These are phyloP conservation scores for Citropsis articulata DNA, from an alignment of 345 rosid genomes.

Conservation along the genomic window DNA sequence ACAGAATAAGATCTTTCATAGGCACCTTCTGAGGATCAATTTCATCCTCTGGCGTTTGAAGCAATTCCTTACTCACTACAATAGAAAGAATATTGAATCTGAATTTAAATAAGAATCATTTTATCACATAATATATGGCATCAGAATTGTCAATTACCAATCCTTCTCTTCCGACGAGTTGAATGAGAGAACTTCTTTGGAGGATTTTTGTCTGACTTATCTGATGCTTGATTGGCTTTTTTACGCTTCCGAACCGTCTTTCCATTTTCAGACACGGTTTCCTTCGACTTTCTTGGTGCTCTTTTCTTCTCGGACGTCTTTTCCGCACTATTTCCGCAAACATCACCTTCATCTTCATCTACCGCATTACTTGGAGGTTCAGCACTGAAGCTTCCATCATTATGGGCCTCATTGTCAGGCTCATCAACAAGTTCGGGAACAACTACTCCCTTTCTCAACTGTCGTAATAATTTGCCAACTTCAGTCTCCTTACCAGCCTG, in stretches of 20 bases:
- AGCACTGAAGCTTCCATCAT: conserved; percentile 18
- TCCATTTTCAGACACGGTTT: conserved; percentile 28
- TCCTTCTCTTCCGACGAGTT: conserved; percentile 57
- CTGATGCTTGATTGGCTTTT: conserved; percentile 33
- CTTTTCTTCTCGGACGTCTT: conserved; percentile 27
- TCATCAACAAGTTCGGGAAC: conserved; percentile 33
- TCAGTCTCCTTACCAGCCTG: conserved; percentile 14
- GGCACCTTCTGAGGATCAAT: conserved; percentile 49
- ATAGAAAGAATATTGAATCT: conserved; percentile 6
- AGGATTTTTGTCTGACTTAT: conserved; percentile 35
- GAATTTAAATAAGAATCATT: conserved; percentile 7
- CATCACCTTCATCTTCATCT: conserved; percentile 25
- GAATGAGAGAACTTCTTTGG: conserved; percentile 73
- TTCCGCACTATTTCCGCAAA: conserved; percentile 23
- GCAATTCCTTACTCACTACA: conserved; percentile 60
- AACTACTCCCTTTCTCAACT: conserved; percentile 28
- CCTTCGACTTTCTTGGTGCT: conserved; percentile 35
- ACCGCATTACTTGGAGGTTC: conserved; percentile 26
- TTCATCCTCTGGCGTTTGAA: conserved; percentile 71
- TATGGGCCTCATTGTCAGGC: conserved; percentile 32
- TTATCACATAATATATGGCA: background rate
- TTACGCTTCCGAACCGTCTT: conserved; percentile 37
- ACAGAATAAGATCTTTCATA: conserved; percentile 64
- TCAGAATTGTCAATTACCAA: conserved; percentile 33
- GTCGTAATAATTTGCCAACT: conserved; percentile 30